Percentiles rank a stretch among this genome's conserved stretches.
Conservation (phyloP, 495 filamentous ascomycete species). For the Bombardia bombarda region DNA sequence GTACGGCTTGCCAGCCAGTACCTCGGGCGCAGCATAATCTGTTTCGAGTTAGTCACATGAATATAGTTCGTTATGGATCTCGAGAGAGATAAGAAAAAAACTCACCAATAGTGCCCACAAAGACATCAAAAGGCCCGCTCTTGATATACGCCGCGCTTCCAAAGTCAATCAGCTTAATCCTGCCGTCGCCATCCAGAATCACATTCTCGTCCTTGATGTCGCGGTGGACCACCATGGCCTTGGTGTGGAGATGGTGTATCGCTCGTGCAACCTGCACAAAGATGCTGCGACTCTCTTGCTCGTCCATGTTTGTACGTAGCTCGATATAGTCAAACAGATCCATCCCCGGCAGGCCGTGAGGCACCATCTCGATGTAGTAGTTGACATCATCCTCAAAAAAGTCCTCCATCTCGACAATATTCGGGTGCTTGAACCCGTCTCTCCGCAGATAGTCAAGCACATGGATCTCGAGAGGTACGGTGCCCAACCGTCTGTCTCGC, state of each 20-base stretch:
- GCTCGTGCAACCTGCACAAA: constrained; percentile 88
- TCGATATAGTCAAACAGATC: constrained; percentile 99
- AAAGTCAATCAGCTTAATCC: constrained; percentile 96
- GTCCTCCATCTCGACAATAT: constrained; percentile 97
- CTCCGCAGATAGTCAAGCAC: constrained; percentile 89
- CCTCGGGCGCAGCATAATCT: constrained; percentile 98
- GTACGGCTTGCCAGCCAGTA: constrained; percentile 88
- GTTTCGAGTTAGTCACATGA: constrained; percentile 3
- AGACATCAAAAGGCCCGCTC: constrained; percentile 96
- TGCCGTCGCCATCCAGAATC: constrained; percentile 87
- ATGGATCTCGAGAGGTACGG: constrained; percentile 94
- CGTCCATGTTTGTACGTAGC: constrained; percentile 92
- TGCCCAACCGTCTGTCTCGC: constrained; percentile 87
- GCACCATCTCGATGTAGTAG: constrained; percentile 98
- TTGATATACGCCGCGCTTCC: constrained; percentile 97
- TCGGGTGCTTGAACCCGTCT: constrained; percentile 81
- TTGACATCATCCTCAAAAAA: constrained; percentile 98
- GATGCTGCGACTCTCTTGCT: constrained; percentile 86
- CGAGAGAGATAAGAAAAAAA: not conserved
- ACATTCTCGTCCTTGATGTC: constrained; percentile 99
- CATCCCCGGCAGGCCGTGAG: constrained; percentile 95
- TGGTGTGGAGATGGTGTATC: constrained; percentile 84
- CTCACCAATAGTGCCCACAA: constrained; percentile 96
- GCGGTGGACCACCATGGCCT: constrained; percentile 86
- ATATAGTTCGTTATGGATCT: not conserved